Conservation (phyloP, 164 flowering plant genomes). For the Aristolochia contorta region DNA sequence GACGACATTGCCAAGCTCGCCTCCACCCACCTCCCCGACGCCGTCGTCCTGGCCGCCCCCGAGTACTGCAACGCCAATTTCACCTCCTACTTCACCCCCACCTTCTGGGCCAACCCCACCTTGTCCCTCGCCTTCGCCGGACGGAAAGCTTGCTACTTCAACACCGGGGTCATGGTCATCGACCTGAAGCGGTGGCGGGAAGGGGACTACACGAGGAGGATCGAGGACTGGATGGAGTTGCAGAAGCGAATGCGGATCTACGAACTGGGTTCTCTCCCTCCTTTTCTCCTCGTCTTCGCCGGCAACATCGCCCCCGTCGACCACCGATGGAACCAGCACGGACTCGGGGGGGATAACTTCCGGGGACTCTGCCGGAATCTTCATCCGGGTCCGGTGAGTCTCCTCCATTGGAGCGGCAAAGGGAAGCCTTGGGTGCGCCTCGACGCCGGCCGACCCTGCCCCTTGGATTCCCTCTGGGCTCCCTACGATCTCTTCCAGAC, state of each 20-base stretch:
- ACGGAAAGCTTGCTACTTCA: constrained; percentile 72
- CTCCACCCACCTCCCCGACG: constrained; percentile 28
- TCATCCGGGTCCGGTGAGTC: constrained; percentile 88
- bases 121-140: constrained; percentile 60
- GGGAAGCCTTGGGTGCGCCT: constrained; percentile 90
- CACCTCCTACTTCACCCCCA: constrained; percentile 75
- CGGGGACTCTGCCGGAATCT: constrained; percentile 71
- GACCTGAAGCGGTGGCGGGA: constrained; percentile 61
- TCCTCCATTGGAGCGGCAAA: constrained; percentile 93
- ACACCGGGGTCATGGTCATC: constrained; percentile 94
- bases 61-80: constrained; percentile 91
- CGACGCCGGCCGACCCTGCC: constrained; percentile 70
- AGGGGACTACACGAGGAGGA: constrained; percentile 56
- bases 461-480: constrained; percentile 87
- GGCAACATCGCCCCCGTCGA: constrained; percentile 72
- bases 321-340: constrained; percentile 95
- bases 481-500: constrained; percentile 72
- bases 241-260: constrained; percentile 89
- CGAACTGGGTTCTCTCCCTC: constrained; percentile 83
- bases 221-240: constrained; percentile 90
- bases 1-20: constrained; percentile 71
- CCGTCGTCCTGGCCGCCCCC: constrained; percentile 68
- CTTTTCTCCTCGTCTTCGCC: constrained; percentile 83
- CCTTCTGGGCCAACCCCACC: constrained; percentile 77
- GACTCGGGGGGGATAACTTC: constrained; percentile 79